Conservation (phyloP, 208 protist genomes). For the Angomonas deanei region DNA sequence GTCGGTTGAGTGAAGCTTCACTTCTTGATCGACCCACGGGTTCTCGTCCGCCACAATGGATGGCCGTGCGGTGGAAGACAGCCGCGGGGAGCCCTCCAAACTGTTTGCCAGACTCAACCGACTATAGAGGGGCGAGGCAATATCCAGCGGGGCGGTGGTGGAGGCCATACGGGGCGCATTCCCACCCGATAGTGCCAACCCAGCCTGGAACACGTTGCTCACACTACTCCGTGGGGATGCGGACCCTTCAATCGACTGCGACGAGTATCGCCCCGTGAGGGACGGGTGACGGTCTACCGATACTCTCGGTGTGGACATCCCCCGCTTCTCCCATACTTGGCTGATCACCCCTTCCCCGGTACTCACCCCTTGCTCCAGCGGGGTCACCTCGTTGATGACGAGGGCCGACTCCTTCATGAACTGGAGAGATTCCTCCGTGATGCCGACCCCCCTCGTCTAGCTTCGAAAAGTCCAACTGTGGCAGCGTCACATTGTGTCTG, state of each 20-base stretch:
- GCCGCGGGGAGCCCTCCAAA: neutral
- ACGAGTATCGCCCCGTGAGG: neutral
- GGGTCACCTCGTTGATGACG: neutral
- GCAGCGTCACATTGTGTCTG: neutral
- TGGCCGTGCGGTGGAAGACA: neutral
- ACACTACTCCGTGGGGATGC: constrained; percentile 1
- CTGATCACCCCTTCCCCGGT: neutral
- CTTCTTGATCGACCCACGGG: constrained; percentile 8
- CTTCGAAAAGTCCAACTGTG: neutral
- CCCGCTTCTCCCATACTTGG: constrained; percentile 1
- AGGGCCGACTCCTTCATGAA: constrained; percentile 1
- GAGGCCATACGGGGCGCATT: constrained; percentile 5
- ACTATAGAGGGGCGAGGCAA: neutral
- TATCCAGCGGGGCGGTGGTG: neutral
- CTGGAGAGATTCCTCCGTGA: neutral
- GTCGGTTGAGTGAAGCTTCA: neutral
- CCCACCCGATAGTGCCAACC: neutral
- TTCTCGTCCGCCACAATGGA: neutral
- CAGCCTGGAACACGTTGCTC: neutral
- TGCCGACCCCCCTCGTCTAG: neutral
- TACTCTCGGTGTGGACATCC: neutral
- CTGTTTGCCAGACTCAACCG: neutral
- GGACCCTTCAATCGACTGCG: neutral
- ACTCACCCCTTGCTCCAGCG: neutral
- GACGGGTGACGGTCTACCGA: neutral